Percentiles rank a stretch among this genome's conserved stretches.
These are phyloP conservation scores for Arbutus unedo DNA, from an alignment of 148 eudicot genomes.

Conservation along the genomic window DNA sequence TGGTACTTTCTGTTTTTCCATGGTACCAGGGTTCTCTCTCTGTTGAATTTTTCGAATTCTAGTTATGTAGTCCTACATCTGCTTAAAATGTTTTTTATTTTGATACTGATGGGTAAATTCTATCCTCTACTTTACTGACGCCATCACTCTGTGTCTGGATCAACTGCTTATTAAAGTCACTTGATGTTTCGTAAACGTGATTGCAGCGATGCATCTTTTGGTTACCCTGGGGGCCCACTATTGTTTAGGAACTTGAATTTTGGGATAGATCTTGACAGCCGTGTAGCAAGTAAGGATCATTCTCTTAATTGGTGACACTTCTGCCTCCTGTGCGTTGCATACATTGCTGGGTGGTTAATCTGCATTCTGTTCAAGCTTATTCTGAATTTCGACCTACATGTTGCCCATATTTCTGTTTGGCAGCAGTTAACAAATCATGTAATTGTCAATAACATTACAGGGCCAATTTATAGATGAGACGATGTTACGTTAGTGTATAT, in stretches of 20 bases:
- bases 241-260: conserved; percentile 93
- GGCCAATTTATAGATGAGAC: background rate
- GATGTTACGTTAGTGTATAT: background rate
- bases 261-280: conserved; percentile 98
- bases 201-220: conserved; percentile 99
- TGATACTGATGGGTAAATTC: background rate
- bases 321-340: background rate
- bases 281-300: conserved; percentile 86
- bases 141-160: background rate
- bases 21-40: background rate
- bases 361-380: background rate
- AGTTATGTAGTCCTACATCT: background rate
- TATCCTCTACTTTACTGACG: background rate
- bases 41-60: conserved; percentile 2
- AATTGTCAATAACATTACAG: background rate
- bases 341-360: background rate
- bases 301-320: conserved; percentile 8
- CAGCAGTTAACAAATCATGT: background rate
- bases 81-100: background rate
- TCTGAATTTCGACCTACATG: background rate
- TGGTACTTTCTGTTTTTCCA: conserved; percentile 2
- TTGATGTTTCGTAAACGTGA: conserved; percentile 14
- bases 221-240: conserved; percentile 89
- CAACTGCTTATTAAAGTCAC: background rate
- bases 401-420: conserved; percentile 6